A percentile compares a stretch with the other conserved stretches of the same genome.
Evolutionary conservation across 305 asterid species (phyloP).

Genomic region (Lippia alba): DNA sequence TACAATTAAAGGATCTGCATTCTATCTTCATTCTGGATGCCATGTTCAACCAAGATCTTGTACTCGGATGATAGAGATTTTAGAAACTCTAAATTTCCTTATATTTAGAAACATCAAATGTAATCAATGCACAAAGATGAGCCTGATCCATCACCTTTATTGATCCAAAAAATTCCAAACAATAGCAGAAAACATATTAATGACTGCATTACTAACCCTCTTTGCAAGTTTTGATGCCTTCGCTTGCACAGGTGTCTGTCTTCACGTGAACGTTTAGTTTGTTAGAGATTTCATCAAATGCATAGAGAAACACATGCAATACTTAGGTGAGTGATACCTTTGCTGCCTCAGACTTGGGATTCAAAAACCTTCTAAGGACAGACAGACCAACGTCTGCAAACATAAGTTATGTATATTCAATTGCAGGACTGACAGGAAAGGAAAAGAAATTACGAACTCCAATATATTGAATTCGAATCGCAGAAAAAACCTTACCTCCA

Average conservation of each 20-base stretch:
- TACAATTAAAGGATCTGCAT: slow-evolving; percentile 1
- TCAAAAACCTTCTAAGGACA: slow-evolving; percentile 75
- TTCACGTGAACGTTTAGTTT: slow-evolving; percentile 54
- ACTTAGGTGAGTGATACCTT: slow-evolving; percentile 58
- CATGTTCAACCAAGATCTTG: slow-evolving; percentile 10
- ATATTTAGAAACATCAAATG: background rate
- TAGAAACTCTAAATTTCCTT: slow-evolving; percentile 9
- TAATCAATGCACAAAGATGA: background rate
- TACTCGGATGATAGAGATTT: background rate
- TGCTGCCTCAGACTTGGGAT: slow-evolving; percentile 55
- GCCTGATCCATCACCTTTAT: background rate
- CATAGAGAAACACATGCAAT: slow-evolving; percentile 26
- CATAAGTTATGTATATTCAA: slow-evolving; percentile 21
- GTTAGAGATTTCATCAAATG: slow-evolving; percentile 42
- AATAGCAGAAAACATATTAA: slow-evolving; percentile 6
- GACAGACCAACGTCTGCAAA: slow-evolving; percentile 90
- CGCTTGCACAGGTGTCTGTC: slow-evolving; percentile 74
- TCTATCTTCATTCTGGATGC: background rate
- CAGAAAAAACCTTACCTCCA: slow-evolving; percentile 59
- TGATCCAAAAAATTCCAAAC: background rate
- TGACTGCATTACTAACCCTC: slow-evolving; percentile 65
- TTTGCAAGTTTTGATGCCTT: slow-evolving; percentile 91
- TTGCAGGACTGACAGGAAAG: slow-evolving; percentile 5
- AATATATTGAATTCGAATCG: slow-evolving; percentile 16
- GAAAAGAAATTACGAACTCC: background rate